These are phyloP conservation scores for Trapa bicornis DNA, from an alignment of 345 rosid species.

Conservation along the genomic window DNA sequence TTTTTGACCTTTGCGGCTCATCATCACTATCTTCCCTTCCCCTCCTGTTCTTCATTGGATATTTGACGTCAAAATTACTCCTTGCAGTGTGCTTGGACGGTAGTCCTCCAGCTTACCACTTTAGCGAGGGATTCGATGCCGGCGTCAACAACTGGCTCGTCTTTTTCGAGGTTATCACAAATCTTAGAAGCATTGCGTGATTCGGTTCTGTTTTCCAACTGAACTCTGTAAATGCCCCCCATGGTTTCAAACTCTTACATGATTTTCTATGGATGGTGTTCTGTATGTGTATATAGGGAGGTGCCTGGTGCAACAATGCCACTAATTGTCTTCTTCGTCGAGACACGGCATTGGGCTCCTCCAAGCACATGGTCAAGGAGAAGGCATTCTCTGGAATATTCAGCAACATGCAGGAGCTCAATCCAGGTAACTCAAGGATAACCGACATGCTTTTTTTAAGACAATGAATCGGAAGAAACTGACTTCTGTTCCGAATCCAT, in stretches of 20 bases:
- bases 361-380: constrained; percentile 45
- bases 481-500: background rate
- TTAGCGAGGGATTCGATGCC: constrained; percentile 58
- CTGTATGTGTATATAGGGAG: constrained; percentile 40
- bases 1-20: background rate
- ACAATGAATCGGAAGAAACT: background rate
- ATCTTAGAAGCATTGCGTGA: too few relatives aligned
- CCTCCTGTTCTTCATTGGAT: background rate
- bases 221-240: too few relatives aligned
- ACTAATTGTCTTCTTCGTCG: constrained; percentile 53
- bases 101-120: constrained; percentile 90
- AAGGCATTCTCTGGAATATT: constrained; percentile 77
- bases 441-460: too few relatives aligned
- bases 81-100: constrained; percentile 88
- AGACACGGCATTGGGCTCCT: constrained; percentile 66
- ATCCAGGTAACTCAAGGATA: constrained; percentile 45
- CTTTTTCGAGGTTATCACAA: constrained; percentile 44
- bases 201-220: too few relatives aligned
- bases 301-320: constrained; percentile 87
- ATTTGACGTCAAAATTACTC: too few relatives aligned
- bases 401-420: constrained; percentile 36
- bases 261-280: background rate
- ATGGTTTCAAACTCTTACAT: background rate
- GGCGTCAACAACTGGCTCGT: constrained; percentile 79
- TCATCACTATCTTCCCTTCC: background rate